A percentile compares a stretch with the other conserved stretches of the same genome.
phyloP scores from a whole-genome alignment of 148 eudicot species.

The Rhododendron ferrugineum region DNA sequence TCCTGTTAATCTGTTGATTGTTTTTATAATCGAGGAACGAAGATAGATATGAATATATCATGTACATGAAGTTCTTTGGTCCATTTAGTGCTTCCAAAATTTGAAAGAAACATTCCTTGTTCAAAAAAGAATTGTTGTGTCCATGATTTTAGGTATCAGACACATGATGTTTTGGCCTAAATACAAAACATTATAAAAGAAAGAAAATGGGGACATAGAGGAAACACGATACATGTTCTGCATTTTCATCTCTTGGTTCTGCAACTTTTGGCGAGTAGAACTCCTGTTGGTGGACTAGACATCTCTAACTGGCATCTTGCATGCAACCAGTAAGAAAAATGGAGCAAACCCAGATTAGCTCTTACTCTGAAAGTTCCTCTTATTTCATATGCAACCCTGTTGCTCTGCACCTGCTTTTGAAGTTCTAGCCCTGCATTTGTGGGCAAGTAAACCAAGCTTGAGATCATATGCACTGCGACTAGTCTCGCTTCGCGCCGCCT shows the following conservation, averaged over 20 bases:
- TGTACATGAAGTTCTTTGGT: background rate
- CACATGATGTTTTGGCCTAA: background rate
- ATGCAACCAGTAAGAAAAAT: constrained; percentile 63
- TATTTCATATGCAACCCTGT: constrained; percentile 49
- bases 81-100: background rate
- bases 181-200: background rate
- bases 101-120: background rate
- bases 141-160: background rate
- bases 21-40: background rate
- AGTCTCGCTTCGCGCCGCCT: constrained; percentile 36
- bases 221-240: background rate
- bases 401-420: constrained; percentile 55
- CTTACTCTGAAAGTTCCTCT: constrained; percentile 60
- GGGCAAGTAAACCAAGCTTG: constrained; percentile 78
- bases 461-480: constrained; percentile 53
- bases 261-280: constrained; percentile 52
- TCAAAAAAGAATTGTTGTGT: background rate
- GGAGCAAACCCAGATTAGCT: constrained; percentile 43
- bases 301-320: constrained; percentile 59
- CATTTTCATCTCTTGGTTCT: constrained; percentile 50
- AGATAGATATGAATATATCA: background rate
- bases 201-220: background rate
- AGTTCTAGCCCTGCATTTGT: constrained; percentile 54
- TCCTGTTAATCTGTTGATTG: background rate
- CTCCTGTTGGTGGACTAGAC: constrained; percentile 77